Base-by-base conservation (phyloP, 139 green algal species). In the Chloropicon primus region DNA sequence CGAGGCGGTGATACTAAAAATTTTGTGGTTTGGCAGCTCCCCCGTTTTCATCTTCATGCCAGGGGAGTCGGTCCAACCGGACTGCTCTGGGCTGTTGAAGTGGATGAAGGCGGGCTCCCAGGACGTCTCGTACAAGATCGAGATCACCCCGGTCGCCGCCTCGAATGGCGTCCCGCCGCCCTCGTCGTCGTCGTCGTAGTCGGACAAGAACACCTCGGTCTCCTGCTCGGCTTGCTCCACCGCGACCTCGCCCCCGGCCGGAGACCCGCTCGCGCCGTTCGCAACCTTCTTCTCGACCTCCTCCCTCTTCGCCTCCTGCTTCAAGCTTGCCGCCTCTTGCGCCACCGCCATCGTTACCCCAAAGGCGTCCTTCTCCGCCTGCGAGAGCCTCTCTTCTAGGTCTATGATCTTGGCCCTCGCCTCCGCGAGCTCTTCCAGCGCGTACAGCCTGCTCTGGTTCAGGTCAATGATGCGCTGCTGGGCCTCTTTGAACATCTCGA, bases 381-480 rank as follows among this genome's bases (percentile, higher is more conserved):
- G 5, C 72, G 26, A 41, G 5, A 75, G 25, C 72, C 72, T 5
- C 25, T 75, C 72, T 17, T 75, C 72, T 5, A 75, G 72, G 72
- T 75, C 72, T 75, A 28, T 28, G 72, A 75, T 75, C 72, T 28
- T 75, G 72, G 72, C 24, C 5, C 72, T 5, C 10, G 72, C 72
- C 25, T 75, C 25, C 25, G 25, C 25, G 25, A 75, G 72, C 25
- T 75, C 72, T 17, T 75, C 72, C 72, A 75, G 72, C 25, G 72
- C 72, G 25, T 41, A 28, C 72, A 75, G 72, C 72, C 72, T 75
- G 26, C 72, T 75, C 25, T 75, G 72, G 72, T 75, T 75, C 72
- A 75, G 72, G 72, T 75, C 72, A 17, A 75, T 27, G 72, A 75
- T 75, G 72, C 25, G 25, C 72, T 75, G 72, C 72, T 75, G 72